Conservation (phyloP, 352 stramenopile genomes). For the Phytophthora quininea region DNA sequence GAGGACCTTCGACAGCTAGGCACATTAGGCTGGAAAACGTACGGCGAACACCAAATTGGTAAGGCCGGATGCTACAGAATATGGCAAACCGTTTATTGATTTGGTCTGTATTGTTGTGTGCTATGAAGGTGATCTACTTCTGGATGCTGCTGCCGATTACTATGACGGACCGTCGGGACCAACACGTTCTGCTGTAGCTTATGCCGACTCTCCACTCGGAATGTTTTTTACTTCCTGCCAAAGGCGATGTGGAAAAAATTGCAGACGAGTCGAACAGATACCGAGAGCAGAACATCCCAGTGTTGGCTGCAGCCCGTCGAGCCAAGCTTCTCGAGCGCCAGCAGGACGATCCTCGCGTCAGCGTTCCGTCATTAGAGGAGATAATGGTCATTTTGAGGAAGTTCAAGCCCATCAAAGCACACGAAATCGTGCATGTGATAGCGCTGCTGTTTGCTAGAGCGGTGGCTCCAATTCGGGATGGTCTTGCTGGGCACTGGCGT, state of each 20-base stretch:
- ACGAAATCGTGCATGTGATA: slow-evolving; percentile 21
- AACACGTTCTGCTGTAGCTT: slow-evolving; percentile 17
- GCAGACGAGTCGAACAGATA: slow-evolving; percentile 20
- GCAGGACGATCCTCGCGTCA: slow-evolving; percentile 3
- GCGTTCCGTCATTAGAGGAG: slow-evolving; percentile 6
- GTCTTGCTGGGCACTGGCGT: slow-evolving; percentile 13
- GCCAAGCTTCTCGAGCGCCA: neutral
- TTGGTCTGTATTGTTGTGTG: slow-evolving; percentile 8
- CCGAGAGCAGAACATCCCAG: slow-evolving; percentile 5
- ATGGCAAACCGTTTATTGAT: neutral
- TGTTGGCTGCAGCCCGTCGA: neutral
- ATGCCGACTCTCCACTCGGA: slow-evolving; percentile 8
- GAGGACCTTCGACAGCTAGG: neutral
- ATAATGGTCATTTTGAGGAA: slow-evolving; percentile 7
- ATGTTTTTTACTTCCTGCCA: slow-evolving; percentile 32
- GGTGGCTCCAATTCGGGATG: slow-evolving; percentile 7
- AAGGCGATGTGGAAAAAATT: slow-evolving; percentile 25
- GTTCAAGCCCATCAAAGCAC: slow-evolving; percentile 14
- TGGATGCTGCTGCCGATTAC: slow-evolving; percentile 12
- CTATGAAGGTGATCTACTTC: neutral
- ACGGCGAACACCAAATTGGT: slow-evolving; percentile 14
- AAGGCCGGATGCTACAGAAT: slow-evolving; percentile 23
- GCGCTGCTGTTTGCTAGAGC: slow-evolving; percentile 14
- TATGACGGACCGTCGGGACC: slow-evolving; percentile 13
- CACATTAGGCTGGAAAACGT: neutral